Base-by-base conservation (phyloP, 1,139 yeast genomes). In the Debaryomyces psychrophilus region DNA sequence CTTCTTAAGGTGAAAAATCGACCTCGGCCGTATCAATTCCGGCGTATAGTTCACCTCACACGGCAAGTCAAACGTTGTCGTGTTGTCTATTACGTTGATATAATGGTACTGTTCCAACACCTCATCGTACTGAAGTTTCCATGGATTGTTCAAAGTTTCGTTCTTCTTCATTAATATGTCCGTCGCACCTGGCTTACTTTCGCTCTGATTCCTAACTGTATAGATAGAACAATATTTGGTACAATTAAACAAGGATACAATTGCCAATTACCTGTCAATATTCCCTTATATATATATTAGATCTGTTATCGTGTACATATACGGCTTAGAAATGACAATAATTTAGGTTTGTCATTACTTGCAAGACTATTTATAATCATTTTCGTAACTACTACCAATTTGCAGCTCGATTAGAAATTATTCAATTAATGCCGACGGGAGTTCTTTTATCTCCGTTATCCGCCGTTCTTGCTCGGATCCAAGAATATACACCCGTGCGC, bases 11-110 rank as follows among this genome's bases (percentile, higher is more conserved):
- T 43, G 41, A 22, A 38, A 38, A 11, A 38, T 28, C 34, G 41
- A 28, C 26, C 14, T 17, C 18, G 34, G 41, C 34, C n/a, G 18
- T 28, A 38, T 38, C 6, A 38, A 29, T 12, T 38, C 49, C 11
- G 41, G 44, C 28, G 36, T 43, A 39, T 58, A 54, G 43, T 62
- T 62, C 6, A 74, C 79, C 53, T 74, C 79, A 48, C 69, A 62
- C 3, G 79, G 79, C 36, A 63, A 62, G 52, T 74, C 79, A 51
- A 72, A 74, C 14, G 71, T 57, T 11, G 71, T 60, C 3, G 67
- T 50, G 40, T 67, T 65, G 43, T 68, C 71, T 25, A 51, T 49
- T 14, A 62, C 54, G 55, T 73, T 69, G 27, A 65, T 49, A 50
- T 70, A 74, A 57, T 73, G 73, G 50, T 69, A 61, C 53, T 71